Evolutionary conservation across 495 filamentous ascomycete genomes (phyloP), one percentile per base, ranked within the genome.

Genomic region (Xylaria longipes): DNA sequence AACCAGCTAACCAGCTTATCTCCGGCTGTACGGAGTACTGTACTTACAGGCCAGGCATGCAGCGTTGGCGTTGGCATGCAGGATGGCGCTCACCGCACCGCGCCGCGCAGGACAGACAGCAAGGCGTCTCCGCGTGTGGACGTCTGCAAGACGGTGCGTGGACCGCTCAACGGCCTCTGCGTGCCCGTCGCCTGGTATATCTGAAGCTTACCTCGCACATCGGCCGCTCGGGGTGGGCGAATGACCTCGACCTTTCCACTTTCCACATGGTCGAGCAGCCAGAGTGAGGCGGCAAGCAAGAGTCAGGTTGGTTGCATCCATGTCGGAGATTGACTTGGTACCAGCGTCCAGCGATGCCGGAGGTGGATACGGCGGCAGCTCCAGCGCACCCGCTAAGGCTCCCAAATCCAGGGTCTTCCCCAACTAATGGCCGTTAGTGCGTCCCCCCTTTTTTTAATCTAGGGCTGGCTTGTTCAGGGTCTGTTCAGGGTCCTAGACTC

Each of bases 221-320:
- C 50, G 9, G 6, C 41, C 20, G 22, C 15, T 33, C 43, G 43
- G n/a, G 14, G 20, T 52, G 17, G 7, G 45, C 43, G 43, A 66
- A 37, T 12, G 1, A 20, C n/a, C 29, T 27, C 20, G 48, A 41
- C 5, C 3, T 41, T 46, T 46, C 20, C 39, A 8, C 15, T 6
- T 12, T 25, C 33, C 35, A 43, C 37, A 52, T 5, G 31, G 2
- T 33, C 46, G 37, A 54, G 31, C 0, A 15, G 29, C 46, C 45
- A 67, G 35, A 67, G 65, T 67, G 65, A 67, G 65, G 65, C 65
- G 65, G 22, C 65, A 67, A 67, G 31, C 25, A 43, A 67, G 65
- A 67, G 65, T 67, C 65, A 67, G 17, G 17, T 14, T 17, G 57
- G 57, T 22, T 9, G 31, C 57, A 60, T 11, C 31, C 45, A 35